Percentiles rank a stretch among this genome's conserved stretches.
phyloP scores from a whole-genome alignment of 2,329 filamentous ascomycete genomes.

The Chalara sp. region DNA sequence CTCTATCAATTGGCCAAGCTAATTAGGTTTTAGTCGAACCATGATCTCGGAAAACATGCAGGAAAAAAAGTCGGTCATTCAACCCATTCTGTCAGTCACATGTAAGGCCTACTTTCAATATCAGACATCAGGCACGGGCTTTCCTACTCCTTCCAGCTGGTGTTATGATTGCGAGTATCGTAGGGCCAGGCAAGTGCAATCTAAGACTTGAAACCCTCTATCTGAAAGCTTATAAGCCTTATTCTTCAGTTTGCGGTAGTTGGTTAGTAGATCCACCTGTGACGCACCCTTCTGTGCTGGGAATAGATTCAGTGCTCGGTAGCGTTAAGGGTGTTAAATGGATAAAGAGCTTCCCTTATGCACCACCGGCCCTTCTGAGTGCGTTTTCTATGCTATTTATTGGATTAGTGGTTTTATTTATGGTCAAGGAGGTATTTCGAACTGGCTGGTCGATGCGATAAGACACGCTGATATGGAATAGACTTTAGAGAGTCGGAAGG shows the following conservation, averaged over 20 bases:
- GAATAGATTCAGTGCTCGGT: no score
- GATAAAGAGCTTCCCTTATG: constrained; percentile 33
- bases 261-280: no score
- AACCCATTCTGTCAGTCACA: no score
- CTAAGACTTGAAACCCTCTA: no score
- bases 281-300: no score
- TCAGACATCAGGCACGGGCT: constrained; percentile 34
- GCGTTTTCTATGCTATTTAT: constrained; percentile 27
- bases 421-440: no score
- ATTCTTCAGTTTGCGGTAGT: no score
- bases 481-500: constrained; percentile 26
- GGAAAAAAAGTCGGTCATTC: constrained; percentile 65
- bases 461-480: no score
- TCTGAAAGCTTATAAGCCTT: no score
- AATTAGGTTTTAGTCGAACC: constrained; percentile 47
- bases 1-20: constrained; percentile 24
- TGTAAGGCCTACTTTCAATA: no score
- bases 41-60: constrained; percentile 65
- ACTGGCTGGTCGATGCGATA: no score
- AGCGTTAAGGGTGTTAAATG: no score
- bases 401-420: constrained; percentile 26
- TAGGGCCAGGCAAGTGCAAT: constrained; percentile 57
- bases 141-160: constrained; percentile 48
- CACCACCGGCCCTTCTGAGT: constrained; percentile 33
- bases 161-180: constrained; percentile 51